A percentile compares a stretch with the other conserved stretches of the same genome.
phyloP scores from a whole-genome alignment of 2,329 filamentous ascomycete species.

The Pezicula carpinea region DNA sequence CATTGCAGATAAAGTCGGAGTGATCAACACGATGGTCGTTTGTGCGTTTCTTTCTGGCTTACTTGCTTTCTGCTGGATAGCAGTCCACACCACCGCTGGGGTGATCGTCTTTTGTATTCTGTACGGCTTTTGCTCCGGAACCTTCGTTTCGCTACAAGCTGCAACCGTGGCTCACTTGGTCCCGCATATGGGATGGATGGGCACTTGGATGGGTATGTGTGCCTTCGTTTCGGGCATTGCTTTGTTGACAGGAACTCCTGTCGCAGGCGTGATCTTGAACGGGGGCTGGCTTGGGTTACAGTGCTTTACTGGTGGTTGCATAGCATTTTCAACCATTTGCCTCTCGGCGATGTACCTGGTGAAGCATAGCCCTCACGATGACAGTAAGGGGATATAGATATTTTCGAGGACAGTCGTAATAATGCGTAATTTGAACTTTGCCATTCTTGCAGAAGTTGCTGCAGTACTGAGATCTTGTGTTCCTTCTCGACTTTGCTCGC shows the following conservation, averaged over 20 bases:
- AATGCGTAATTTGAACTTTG: too few relatives aligned
- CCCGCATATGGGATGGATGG: constrained; percentile 2
- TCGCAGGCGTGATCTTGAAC: constrained; percentile 5
- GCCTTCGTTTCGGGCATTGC: not conserved
- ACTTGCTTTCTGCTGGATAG: constrained; percentile 37
- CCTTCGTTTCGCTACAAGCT: constrained; percentile 17
- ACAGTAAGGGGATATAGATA: not conserved
- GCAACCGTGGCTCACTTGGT: not conserved
- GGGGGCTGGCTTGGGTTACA: not conserved
- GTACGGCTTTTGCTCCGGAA: constrained; percentile 60
- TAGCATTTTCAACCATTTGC: not conserved
- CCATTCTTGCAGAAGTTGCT: too few relatives aligned
- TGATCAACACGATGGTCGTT: constrained; percentile 39
- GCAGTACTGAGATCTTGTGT: too few relatives aligned
- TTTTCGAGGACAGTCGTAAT: too few relatives aligned
- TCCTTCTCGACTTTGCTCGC: too few relatives aligned
- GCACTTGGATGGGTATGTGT: constrained; percentile 7
- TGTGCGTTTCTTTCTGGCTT: constrained; percentile 7
- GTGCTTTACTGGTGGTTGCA: not conserved
- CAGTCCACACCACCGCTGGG: constrained; percentile 32
- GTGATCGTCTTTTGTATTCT: constrained; percentile 59
- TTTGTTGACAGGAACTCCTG: constrained; percentile 3
- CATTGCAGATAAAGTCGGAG: constrained; percentile 45
- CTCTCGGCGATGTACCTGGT: not conserved
- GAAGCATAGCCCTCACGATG: not conserved